Conservation (phyloP, 352 stramenopile species). For the Phytophthora sp. region DNA sequence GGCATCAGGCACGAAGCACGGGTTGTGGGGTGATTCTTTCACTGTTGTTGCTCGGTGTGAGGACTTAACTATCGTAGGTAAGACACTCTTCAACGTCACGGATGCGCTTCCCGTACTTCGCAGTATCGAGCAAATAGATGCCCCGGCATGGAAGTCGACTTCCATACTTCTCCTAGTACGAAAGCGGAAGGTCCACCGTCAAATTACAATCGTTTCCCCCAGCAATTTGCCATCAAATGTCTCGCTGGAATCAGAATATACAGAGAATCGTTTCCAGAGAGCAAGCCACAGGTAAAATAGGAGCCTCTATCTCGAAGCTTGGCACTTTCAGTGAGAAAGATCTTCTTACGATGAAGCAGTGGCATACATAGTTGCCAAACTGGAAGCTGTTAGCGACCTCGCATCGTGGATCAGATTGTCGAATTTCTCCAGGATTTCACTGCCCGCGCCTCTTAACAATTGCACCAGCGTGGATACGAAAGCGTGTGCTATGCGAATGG, state of each 20-base stretch:
- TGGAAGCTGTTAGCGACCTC: not conserved
- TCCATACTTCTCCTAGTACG: not conserved
- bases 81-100: conserved; percentile 10
- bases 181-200: not conserved
- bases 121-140: not conserved
- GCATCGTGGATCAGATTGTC: not conserved
- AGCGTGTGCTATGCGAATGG: not conserved
- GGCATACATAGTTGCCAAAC: not conserved
- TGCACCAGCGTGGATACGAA: conserved; percentile 1
- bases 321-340: not conserved
- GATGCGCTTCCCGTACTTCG: not conserved
- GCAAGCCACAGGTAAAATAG: not conserved
- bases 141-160: conserved; percentile 1
- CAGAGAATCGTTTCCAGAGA: conserved; percentile 5
- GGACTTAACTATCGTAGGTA: conserved; percentile 4
- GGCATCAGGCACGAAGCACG: not conserved
- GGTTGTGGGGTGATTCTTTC: not conserved
- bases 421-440: not conserved
- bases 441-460: conserved; percentile 1
- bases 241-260: conserved; percentile 9
- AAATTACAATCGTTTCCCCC: conserved; percentile 7
- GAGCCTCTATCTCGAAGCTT: not conserved
- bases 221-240: not conserved
- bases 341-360: not conserved
- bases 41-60: not conserved